Base-by-base conservation (phyloP, 768 basidiomycete genomes). In the Tricholoma terreum region DNA sequence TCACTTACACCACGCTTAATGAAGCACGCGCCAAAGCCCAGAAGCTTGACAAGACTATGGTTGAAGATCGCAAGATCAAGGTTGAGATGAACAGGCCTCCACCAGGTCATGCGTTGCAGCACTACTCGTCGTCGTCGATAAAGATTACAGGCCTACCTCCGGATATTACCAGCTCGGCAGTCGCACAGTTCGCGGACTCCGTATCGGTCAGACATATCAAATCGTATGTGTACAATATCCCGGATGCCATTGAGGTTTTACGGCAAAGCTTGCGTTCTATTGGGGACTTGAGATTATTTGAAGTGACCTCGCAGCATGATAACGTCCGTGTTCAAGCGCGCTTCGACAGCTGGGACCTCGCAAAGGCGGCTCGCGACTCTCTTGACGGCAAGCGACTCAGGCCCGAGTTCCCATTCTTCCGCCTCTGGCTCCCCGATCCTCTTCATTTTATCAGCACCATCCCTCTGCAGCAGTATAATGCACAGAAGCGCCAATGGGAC, bases 401-500 rank as follows among this genome's bases (percentile, higher is more conserved):
- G 8, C 65, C 58, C 30, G 70, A 71, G 1, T 71, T 70, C 35
- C 72, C 74, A 2, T 54, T 52, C 15, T 58, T 82, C 34, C 73
- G 73, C 56, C 61, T 78, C 17, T 71, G 71, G 24, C 77, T 82
- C 46, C 80, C 81, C 0, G 71, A 77, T 60, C 79, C 82, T 0
- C 71, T 81, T 59, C 71, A 78, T 50, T 87, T 84, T 66, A 73
- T 74, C 12, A 77, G 83, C 40, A 72, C 67, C 24, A 77, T 85
- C 43, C 74, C 81, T 0, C 50, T 58, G 9, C 75, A 73, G 24
- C 84, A 86, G 57, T 83, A 81, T 66, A 65, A 69, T 22, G 79
- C 82, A 4, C 84, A 86, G 66, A 77, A 69, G 55, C 65, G 58
- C 2, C 72, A 74, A 19, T 86, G 84, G 84, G 73, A 80, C 35